These are phyloP conservation scores for Gossypium rotundifolium DNA, from an alignment of 345 rosid species.

Conservation along the genomic window DNA sequence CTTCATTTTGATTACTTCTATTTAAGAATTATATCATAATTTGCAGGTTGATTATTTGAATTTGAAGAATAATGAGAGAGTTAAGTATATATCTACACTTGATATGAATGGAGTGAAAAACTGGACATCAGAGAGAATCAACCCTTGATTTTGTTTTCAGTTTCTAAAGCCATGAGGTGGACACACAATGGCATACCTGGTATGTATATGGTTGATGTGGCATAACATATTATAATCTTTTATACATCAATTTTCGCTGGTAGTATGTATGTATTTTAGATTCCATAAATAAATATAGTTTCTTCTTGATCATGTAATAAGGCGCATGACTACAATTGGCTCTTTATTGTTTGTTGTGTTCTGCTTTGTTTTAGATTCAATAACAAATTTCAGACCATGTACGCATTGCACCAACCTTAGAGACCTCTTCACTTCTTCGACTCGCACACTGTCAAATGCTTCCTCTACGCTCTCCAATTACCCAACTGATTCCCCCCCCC, in stretches of 20 bases:
- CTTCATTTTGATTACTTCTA: neutral
- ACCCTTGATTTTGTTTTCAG: constrained; percentile 32
- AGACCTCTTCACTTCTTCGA: too few species aligned
- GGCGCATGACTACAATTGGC: neutral
- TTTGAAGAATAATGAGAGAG: constrained; percentile 72
- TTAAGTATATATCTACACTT: constrained; percentile 37
- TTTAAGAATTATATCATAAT: constrained; percentile 1
- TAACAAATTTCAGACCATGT: too few species aligned
- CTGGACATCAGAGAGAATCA: constrained; percentile 64
- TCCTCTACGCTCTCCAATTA: too few species aligned
- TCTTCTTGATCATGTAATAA: too few species aligned
- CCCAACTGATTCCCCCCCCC: too few species aligned
- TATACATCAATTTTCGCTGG: neutral
- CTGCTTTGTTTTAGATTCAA: too few species aligned
- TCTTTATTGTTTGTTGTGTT: neutral
- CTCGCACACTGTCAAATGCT: too few species aligned
- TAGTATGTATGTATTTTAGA: too few species aligned
- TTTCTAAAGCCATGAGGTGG: neutral
- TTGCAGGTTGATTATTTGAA: constrained; percentile 84
- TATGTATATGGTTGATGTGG: neutral
- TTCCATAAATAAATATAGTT: too few species aligned
- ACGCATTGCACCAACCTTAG: too few species aligned
- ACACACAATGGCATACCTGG: too few species aligned
- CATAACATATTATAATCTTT: neutral
- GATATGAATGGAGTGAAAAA: constrained; percentile 38